Evolutionary conservation across 176 grass and related monocot genomes (phyloP).

Genomic region (Aegilops longissima): DNA sequence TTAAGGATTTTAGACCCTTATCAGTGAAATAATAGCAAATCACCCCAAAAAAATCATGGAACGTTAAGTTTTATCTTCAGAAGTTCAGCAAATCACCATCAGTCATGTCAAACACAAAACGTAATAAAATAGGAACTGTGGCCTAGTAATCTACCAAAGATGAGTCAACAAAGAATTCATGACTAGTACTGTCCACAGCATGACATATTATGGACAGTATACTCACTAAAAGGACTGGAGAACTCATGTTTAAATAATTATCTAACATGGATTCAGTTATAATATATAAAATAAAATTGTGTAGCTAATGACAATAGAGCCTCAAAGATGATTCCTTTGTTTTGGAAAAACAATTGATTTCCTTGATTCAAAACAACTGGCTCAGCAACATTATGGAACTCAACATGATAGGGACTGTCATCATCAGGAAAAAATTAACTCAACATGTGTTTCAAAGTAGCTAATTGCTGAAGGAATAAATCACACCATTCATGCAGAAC

Average conservation of each 20-base stretch:
- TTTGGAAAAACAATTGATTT: not conserved
- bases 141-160: not conserved
- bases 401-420: conserved; percentile 6
- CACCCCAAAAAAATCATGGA: not conserved
- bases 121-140: not conserved
- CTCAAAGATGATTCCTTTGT: not conserved
- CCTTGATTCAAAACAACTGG: conserved; percentile 1
- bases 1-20: not conserved
- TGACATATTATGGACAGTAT: conserved; percentile 1
- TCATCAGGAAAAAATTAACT: conserved; percentile 27
- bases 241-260: not conserved
- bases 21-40: conserved; percentile 3
- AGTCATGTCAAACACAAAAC: not conserved
- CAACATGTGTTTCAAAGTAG: conserved; percentile 10
- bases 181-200: not conserved
- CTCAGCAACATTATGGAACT: conserved; percentile 4
- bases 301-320: not conserved
- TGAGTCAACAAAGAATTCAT: conserved; percentile 9
- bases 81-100: not conserved
- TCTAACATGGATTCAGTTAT: not conserved
- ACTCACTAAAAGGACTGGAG: not conserved
- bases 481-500: conserved; percentile 22
- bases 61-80: conserved; percentile 5
- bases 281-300: not conserved
- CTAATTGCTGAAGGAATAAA: conserved; percentile 17